A percentile compares a stretch with the other conserved stretches of the same genome.
These are phyloP conservation scores for Anthostomella pinea DNA, from an alignment of 2,329 filamentous ascomycete species.

Conservation along the genomic window DNA sequence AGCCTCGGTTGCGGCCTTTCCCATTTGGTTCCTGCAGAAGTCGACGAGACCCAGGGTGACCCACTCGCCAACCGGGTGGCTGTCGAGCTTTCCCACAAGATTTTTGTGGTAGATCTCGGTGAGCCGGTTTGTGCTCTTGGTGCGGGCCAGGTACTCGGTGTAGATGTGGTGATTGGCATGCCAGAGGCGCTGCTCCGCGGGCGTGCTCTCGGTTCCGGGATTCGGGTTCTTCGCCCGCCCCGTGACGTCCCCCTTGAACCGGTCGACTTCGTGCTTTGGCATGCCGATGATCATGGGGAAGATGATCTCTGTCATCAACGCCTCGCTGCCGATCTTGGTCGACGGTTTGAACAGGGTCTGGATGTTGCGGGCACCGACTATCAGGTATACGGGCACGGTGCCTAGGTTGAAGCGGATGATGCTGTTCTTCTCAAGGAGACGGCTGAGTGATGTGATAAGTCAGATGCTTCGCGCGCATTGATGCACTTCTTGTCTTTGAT, in stretches of 20 bases:
- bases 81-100: constrained; percentile 12
- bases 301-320: constrained; percentile 4
- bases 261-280: constrained; percentile 11
- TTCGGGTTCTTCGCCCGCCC: constrained; percentile 14
- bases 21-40: constrained; percentile 21
- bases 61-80: constrained; percentile 19
- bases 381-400: constrained; percentile 6
- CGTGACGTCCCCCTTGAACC: constrained; percentile 13
- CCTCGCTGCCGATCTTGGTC: constrained; percentile 4
- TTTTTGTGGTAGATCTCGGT: constrained; percentile 10
- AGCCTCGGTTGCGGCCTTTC: constrained; percentile 16
- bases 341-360: constrained; percentile 13
- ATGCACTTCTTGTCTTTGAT: background rate
- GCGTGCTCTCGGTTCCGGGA: constrained; percentile 14
- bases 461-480: background rate
- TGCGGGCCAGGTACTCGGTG: constrained; percentile 11
- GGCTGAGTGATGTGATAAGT: too few species aligned
- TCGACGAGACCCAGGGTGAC: constrained; percentile 15
- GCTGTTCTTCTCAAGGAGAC: too few species aligned
- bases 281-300: constrained; percentile 14
- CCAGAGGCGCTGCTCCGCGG: constrained; percentile 23
- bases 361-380: constrained; percentile 14
- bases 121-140: constrained; percentile 7
- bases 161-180: constrained; percentile 13
- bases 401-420: constrained; percentile 16